Base-by-base conservation (phyloP, 2,329 filamentous ascomycete genomes). In the Aspergillus sp. region DNA sequence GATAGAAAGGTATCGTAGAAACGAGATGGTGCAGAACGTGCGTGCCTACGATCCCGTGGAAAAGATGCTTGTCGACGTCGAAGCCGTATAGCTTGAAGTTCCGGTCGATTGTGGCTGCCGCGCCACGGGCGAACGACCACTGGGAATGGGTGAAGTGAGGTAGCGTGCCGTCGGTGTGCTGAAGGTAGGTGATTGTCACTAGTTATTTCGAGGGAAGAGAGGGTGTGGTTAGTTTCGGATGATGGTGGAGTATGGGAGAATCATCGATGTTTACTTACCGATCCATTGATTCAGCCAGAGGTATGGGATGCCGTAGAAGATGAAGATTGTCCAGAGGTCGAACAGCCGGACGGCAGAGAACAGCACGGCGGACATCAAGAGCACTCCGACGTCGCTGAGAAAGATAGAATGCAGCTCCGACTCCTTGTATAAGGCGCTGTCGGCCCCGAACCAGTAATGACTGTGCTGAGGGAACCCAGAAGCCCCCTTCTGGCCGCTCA, bases 111-210 rank as follows among this genome's bases (percentile, higher is more conserved):
- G 86, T 88, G 49, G 83, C 81, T 9, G 85, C 77, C 3, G 85
- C 85, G 29, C 86, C 86, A 66, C 84, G 82, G 61, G 84, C 79
- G 66, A 84, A 88, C 29, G 81, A 85, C 86, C 86, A 88, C 53
- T 77, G 76, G 7, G 81, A 78, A 55, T 80, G 80, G 42, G 84
- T 80, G 70, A 85, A 88, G 73, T 88, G 83, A 16, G 81, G 82
- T 49, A 87, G 77, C 11, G 74, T 67, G 1, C 71, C 76, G 70
- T 90, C 85, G 54, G 86, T 88, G 80, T 91, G 88, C 76, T 91
- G 88, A 20, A 91, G 85, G 75, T 89, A 91, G 52, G 88, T 90
- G 68, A 90, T 90, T 65, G 87, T 87, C 24, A 90, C 87, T 86
- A 6, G 9, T 29, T 24, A 6, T 29, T 29, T 29, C 26, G 26